Base-by-base conservation (phyloP, 495 filamentous ascomycete species). In the Aspergillus nanangensis region DNA sequence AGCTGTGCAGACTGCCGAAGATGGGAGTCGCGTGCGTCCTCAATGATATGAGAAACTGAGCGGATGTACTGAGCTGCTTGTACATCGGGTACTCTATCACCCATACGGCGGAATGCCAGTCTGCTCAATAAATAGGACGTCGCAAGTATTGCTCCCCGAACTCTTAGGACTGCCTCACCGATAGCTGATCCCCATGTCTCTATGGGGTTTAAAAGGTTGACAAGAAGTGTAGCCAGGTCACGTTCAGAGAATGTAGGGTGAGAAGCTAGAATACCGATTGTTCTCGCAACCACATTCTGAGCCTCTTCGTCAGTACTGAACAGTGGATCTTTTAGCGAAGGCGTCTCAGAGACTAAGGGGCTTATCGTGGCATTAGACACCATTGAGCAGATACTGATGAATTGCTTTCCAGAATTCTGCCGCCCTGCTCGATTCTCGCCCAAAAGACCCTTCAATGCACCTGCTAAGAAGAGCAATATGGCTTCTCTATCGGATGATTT, bases 211-310 rank as follows among this genome's bases (percentile, higher is more conserved):
- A 68, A 54, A 22, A 83, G 60, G 8, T 67, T 56, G 0, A 52
- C 31, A 4, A 78, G 51, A 20, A 79, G 67, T n/a, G 53, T 58
- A 7, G 52, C 45, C 13, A 80, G 46, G 4, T 62, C 43, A 3
- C 45, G 45, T 13, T 66, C 55, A 8, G 63, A 14, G 19, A 72
- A 71, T 42, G 69, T 53, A 17, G 75, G 70, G 53, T 90, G 83
- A 2, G 88, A 83, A 3, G 78, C 82, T 2, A 97, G 65, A 19
- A 96, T 81, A 3, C 93, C 93, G 50, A 92, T 84, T 0, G 83
- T 78, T 39, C 81, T 79, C 22, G 88, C 81, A 7, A 83, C 79
- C 13, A 78, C 67, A 32, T 67, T 64, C 25, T 90, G 75, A 8
- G 83, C 70, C 14, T 78, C 74, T 33, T 77, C 72, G 51, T 86